Percentiles rank a stretch among this genome's conserved stretches.
phyloP scores from a whole-genome alignment of 2,329 filamentous ascomycete genomes.

The Zymoseptoria brevis region DNA sequence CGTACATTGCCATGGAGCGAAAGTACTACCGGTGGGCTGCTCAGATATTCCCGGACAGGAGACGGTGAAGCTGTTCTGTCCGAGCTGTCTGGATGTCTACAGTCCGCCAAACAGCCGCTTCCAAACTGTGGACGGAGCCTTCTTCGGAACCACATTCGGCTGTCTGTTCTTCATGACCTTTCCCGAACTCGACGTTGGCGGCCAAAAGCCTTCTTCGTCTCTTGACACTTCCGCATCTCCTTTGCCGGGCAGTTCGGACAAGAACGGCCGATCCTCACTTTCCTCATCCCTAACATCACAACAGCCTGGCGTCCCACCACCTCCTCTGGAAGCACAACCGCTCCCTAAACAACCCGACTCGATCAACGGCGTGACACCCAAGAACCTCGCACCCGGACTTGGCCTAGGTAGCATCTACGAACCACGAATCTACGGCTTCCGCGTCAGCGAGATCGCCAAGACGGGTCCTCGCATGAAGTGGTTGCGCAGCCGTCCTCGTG shows the following conservation, averaged over 20 bases:
- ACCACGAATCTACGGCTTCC: conserved; percentile 92
- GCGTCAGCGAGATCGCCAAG: conserved; percentile 80
- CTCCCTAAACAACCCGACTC: conserved; percentile 41
- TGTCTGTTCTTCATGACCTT: conserved; percentile 98
- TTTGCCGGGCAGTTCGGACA: conserved; percentile 8
- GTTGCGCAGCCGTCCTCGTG: conserved; percentile 74
- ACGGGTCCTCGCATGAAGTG: conserved; percentile 95
- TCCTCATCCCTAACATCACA: conserved; percentile 25
- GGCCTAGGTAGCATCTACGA: conserved; percentile 81
- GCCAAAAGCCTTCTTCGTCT: conserved; percentile 16
- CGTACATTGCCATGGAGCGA: conserved; percentile 81
- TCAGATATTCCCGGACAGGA: conserved; percentile 94
- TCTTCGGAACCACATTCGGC: conserved; percentile 96
- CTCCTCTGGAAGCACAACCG: conserved; percentile 5
- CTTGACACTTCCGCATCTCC: conserved; percentile 7
- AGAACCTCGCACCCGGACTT: conserved; percentile 82
- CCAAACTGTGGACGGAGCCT: conserved; percentile 93
- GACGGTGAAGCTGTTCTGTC: conserved; percentile 97
- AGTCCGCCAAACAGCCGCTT: conserved; percentile 95
- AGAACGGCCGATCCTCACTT: conserved; percentile 22
- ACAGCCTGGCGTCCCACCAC: conserved; percentile 20
- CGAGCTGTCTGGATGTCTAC: conserved; percentile 92
- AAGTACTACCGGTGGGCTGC: conserved; percentile 85
- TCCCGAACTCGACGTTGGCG: conserved; percentile 78
- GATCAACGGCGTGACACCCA: conserved; percentile 79